These are phyloP conservation scores for Pyrenopolyporus hunteri DNA, from an alignment of 495 filamentous ascomycete species.

Conservation along the genomic window DNA sequence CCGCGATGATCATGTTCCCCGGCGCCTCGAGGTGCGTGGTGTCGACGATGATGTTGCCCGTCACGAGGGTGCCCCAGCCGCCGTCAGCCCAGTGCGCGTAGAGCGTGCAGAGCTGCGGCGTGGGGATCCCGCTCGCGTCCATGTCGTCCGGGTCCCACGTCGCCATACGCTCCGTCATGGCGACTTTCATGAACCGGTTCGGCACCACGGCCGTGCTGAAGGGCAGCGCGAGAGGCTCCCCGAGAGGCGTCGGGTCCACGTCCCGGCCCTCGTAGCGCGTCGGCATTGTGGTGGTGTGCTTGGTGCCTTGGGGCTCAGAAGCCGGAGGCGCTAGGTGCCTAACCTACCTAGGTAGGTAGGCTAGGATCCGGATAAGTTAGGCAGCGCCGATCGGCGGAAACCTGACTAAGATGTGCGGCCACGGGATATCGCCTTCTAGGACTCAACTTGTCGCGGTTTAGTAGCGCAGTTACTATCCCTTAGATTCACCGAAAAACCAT, in stretches of 20 bases:
- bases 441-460: background rate
- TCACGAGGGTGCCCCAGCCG: slow-evolving; percentile 61
- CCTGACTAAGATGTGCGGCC: no score
- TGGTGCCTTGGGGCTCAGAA: background rate
- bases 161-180: slow-evolving; percentile 67
- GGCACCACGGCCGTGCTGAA: slow-evolving; percentile 61
- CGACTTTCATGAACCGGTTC: slow-evolving; percentile 69
- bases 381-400: no score
- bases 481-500: background rate
- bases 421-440: no score
- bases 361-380: background rate
- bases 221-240: slow-evolving; percentile 60
- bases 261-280: slow-evolving; percentile 22
- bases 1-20: slow-evolving; percentile 65
- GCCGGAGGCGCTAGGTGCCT: background rate
- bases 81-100: slow-evolving; percentile 69
- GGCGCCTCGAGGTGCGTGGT: slow-evolving; percentile 63
- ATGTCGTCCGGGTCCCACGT: slow-evolving; percentile 61
- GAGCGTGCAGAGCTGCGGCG: slow-evolving; percentile 61
- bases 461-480: background rate
- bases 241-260: slow-evolving; percentile 55
- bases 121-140: slow-evolving; percentile 62
- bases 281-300: slow-evolving; percentile 8
- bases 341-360: no score
- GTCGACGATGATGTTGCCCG: slow-evolving; percentile 70